Conservation (phyloP, 2,329 filamentous ascomycete species). For the Trichoderma atroviride region DNA sequence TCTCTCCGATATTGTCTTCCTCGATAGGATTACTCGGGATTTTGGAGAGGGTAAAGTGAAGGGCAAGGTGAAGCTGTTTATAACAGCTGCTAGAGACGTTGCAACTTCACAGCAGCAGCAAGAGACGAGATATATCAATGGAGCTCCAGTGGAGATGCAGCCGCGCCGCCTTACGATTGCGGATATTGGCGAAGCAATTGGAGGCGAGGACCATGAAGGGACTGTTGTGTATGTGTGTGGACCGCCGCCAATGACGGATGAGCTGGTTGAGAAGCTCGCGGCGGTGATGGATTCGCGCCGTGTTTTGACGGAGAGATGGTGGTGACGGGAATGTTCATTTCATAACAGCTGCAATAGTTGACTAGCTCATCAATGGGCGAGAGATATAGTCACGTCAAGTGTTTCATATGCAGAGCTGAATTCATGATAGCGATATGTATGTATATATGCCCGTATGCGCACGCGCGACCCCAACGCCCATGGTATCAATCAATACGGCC, state of each 20-base stretch:
- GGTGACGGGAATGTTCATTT: constrained; percentile 44
- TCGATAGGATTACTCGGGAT: constrained; percentile 49
- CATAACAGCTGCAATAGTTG: neutral
- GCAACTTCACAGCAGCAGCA: neutral
- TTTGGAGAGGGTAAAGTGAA: constrained; percentile 44
- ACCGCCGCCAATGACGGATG: constrained; percentile 69
- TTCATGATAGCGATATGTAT: neutral
- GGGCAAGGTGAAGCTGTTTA: constrained; percentile 51
- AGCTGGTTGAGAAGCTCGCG: constrained; percentile 56
- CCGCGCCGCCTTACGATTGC: constrained; percentile 46
- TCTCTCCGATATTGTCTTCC: constrained; percentile 51
- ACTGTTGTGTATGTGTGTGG: constrained; percentile 69
- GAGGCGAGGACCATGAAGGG: constrained; percentile 37
- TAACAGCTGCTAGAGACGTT: constrained; percentile 42
- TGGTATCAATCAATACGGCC: constrained; percentile 26
- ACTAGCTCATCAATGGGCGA: neutral
- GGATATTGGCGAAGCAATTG: constrained; percentile 48
- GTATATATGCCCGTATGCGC: constrained; percentile 2
- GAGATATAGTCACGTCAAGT: neutral
- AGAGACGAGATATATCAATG: constrained; percentile 1
- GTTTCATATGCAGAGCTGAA: constrained; percentile 3
- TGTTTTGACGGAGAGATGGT: constrained; percentile 66
- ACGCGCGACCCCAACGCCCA: constrained; percentile 24
- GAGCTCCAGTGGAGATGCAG: constrained; percentile 30
- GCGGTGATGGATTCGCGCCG: constrained; percentile 46